These are phyloP conservation scores for Primulina eburnea DNA, from an alignment of 257 asterid species.

Conservation along the genomic window DNA sequence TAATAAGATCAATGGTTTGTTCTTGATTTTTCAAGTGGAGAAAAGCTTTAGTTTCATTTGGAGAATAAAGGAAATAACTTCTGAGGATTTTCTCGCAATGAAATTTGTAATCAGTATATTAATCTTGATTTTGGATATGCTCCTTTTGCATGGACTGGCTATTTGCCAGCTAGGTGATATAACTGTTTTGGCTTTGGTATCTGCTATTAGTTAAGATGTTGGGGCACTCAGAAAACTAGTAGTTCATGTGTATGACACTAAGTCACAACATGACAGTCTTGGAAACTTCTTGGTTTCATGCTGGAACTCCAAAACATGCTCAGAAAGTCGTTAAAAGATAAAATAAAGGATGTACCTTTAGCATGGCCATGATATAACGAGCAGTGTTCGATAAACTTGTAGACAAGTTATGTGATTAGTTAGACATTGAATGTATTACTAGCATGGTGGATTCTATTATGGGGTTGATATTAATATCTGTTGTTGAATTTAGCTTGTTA, in stretches of 20 bases:
- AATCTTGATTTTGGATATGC: not conserved
- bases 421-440: conserved; percentile 5
- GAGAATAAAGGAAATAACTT: not conserved
- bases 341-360: not conserved
- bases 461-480: not conserved
- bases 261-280: not conserved
- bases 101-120: too few relatives aligned
- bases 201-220: conserved; percentile 1
- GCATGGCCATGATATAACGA: not conserved
- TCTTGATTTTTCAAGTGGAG: not conserved
- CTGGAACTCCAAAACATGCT: not conserved
- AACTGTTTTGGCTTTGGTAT: not conserved
- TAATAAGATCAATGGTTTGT: too few relatives aligned
- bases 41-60: not conserved
- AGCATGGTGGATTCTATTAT: not conserved
- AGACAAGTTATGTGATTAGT: conserved; percentile 4
- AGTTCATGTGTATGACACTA: conserved; percentile 8
- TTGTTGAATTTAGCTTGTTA: not conserved
- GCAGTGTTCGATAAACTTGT: conserved; percentile 4
- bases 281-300: conserved; percentile 19
- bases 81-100: not conserved
- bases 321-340: not conserved
- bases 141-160: not conserved
- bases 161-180: not conserved
- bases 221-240: conserved; percentile 4